Evolutionary conservation across 768 basidiomycete species (phyloP).

Genomic region (Termitomyces sp.): DNA sequence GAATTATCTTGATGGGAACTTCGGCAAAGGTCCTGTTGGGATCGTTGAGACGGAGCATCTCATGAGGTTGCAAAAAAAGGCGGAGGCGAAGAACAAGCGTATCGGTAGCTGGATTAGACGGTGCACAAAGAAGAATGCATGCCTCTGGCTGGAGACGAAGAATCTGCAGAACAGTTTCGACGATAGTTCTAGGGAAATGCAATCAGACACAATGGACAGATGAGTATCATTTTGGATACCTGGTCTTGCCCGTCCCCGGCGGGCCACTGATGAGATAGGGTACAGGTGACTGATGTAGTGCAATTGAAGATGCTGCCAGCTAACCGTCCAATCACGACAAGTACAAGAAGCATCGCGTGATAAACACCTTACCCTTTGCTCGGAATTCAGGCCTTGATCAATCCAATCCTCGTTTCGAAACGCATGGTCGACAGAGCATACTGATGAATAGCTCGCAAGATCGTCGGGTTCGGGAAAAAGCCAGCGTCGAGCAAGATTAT

Average conservation of each 20-base stretch:
- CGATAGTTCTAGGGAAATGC: slow-evolving; percentile 32
- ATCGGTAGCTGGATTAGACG: slow-evolving; percentile 48
- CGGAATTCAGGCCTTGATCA: slow-evolving; percentile 41
- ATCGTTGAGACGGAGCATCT: slow-evolving; percentile 46
- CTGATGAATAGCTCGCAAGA: slow-evolving; percentile 15
- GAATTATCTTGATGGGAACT: slow-evolving; percentile 38
- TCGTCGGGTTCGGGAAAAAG: slow-evolving; percentile 38
- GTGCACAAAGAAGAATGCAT: slow-evolving; percentile 44
- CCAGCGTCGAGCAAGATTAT: slow-evolving; percentile 36
- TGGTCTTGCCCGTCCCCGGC: slow-evolving; percentile 51
- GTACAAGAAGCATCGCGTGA: background rate
- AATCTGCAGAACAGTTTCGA: slow-evolving; percentile 46
- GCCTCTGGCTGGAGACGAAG: slow-evolving; percentile 40
- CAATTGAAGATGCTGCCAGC: slow-evolving; percentile 39
- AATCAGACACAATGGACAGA: background rate
- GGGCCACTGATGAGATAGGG: slow-evolving; percentile 47
- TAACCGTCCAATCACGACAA: slow-evolving; percentile 12
- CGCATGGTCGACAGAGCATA: slow-evolving; percentile 17
- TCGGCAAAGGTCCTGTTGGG: slow-evolving; percentile 46
- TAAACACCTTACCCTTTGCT: slow-evolving; percentile 33
- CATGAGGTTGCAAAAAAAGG: slow-evolving; percentile 30
- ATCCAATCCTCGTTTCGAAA: slow-evolving; percentile 33
- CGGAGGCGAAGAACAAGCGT: slow-evolving; percentile 39
- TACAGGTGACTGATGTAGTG: slow-evolving; percentile 38
- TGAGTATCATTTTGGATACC: slow-evolving; percentile 18